Conservation (phyloP, 179 eudicot genomes). For the Drosera spatulata region DNA sequence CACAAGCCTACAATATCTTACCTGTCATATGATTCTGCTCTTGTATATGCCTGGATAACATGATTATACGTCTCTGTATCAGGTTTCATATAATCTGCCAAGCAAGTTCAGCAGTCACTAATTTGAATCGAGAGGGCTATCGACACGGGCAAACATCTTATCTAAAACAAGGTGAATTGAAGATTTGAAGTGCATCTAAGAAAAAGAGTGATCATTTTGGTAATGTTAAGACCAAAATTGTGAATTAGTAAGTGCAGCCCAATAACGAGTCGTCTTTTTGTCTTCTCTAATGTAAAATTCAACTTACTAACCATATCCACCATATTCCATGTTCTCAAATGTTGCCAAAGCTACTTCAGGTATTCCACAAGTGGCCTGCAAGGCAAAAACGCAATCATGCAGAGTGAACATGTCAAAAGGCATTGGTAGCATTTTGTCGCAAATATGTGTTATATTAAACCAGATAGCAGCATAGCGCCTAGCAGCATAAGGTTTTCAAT, state of each 20-base stretch:
- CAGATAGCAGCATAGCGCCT: too few species aligned
- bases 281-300: too few species aligned
- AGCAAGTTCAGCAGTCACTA: constrained; percentile 14
- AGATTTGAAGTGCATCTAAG: too few species aligned
- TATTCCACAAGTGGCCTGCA: constrained; percentile 91
- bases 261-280: too few species aligned
- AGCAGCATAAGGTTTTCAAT: too few species aligned
- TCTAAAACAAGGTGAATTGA: not conserved
- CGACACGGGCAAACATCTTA: not conserved
- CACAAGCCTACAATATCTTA: constrained; percentile 8
- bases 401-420: too few species aligned
- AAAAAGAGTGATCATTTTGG: too few species aligned
- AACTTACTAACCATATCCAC: constrained; percentile 48
- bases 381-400: not conserved
- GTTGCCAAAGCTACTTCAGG: constrained; percentile 90
- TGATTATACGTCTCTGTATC: constrained; percentile 94
- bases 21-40: constrained; percentile 98
- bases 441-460: too few species aligned
- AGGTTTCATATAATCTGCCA: constrained; percentile 87
- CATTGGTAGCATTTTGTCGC: too few species aligned
- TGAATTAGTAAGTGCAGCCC: too few species aligned
- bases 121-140: not conserved
- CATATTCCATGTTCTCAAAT: constrained; percentile 95
- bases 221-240: too few species aligned
- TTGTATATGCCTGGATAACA: constrained; percentile 98